Conservation (phyloP, 2,329 filamentous ascomycete genomes). For the Ophiostoma sp. region DNA sequence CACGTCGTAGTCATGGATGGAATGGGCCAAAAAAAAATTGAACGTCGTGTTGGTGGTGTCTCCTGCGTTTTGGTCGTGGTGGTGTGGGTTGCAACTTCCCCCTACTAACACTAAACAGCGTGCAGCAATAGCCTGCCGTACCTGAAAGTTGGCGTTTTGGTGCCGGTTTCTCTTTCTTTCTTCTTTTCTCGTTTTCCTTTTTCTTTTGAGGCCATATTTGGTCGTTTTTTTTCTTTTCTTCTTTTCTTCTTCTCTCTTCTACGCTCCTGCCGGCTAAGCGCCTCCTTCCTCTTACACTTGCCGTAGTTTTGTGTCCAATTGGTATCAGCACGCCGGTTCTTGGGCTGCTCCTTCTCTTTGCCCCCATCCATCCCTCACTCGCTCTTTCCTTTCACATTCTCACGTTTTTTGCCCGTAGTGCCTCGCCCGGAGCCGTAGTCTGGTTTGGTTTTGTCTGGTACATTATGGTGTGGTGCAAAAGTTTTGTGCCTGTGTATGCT, state of each 20-base stretch:
- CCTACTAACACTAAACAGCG: not conserved
- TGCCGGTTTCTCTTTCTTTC: slow-evolving; percentile 19
- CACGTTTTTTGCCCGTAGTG: not conserved
- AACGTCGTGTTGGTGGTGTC: not conserved
- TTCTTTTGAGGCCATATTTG: not conserved
- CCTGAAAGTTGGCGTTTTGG: not conserved
- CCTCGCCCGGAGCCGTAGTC: not conserved
- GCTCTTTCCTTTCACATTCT: not conserved
- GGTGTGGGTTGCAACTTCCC: not conserved
- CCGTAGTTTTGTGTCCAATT: not conserved
- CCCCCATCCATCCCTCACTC: not conserved
- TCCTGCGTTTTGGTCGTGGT: not conserved
- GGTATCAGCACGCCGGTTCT: not conserved
- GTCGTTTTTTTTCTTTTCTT: not conserved
- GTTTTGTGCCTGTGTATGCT: no score
- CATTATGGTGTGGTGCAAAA: not conserved
- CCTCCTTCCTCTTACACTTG: not conserved
- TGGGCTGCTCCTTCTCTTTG: not conserved
- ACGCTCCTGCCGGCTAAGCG: not conserved
- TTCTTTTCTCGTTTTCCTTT: slow-evolving; percentile 18
- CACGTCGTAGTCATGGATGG: not conserved
- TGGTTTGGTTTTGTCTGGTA: not conserved
- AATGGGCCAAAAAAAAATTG: not conserved
- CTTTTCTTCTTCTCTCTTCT: not conserved
- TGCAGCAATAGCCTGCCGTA: not conserved